Conservation (phyloP, 2,329 filamentous ascomycete species). For the Diaporthe humulicola region DNA sequence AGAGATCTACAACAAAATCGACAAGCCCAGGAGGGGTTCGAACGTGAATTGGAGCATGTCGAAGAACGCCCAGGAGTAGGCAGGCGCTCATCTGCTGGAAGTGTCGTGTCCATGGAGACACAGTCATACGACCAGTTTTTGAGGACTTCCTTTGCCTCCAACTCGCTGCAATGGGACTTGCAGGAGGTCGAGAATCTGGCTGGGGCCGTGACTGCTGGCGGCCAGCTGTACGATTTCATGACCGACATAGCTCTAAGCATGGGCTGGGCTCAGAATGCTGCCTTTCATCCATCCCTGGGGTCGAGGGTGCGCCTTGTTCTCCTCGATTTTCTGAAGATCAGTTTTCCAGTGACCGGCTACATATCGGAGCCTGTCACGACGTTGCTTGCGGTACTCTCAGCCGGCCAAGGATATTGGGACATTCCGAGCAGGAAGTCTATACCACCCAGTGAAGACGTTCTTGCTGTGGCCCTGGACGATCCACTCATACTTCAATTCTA, state of each 20-base stretch:
- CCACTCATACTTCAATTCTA: conserved; percentile 68
- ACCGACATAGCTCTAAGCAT: conserved; percentile 62
- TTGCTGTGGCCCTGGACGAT: conserved; percentile 64
- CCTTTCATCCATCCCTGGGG: conserved; percentile 68
- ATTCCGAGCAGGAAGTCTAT: conserved; percentile 57
- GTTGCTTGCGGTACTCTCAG: conserved; percentile 74
- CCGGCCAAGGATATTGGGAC: conserved; percentile 67
- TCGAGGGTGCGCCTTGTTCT: conserved; percentile 75
- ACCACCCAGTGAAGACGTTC: conserved; percentile 53
- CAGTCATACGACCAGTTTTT: conserved; percentile 71
- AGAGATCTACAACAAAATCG: conserved; percentile 70
- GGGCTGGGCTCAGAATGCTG: conserved; percentile 59
- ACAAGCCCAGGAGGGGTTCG: conserved; percentile 69
- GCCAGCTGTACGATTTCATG: conserved; percentile 67
- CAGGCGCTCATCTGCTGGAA: conserved; percentile 71
- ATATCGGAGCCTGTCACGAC: conserved; percentile 77
- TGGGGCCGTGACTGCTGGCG: conserved; percentile 61
- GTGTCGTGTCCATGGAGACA: conserved; percentile 73
- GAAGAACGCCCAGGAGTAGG: conserved; percentile 54
- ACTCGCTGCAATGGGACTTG: conserved; percentile 63
- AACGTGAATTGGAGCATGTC: conserved; percentile 56
- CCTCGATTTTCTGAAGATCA: conserved; percentile 78
- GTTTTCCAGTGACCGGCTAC: conserved; percentile 78
- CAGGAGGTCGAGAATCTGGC: conserved; percentile 66
- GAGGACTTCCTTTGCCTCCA: conserved; percentile 53